phyloP scores from a whole-genome alignment of 1,139 yeast genomes.

The Sugiyamaella castrensis region DNA sequence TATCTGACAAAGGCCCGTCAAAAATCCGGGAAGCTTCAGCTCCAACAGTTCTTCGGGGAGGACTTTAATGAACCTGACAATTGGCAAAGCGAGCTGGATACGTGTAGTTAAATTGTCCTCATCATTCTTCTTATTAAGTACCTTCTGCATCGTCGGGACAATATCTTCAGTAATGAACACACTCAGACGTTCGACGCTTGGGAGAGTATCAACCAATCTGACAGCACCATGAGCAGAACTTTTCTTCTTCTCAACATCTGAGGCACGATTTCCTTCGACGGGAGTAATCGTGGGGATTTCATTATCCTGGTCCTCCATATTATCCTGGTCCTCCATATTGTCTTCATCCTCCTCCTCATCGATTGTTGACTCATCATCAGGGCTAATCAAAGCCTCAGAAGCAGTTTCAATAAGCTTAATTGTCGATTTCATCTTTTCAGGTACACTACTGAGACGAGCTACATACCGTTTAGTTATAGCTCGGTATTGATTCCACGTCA shows the following conservation, averaged over 20 bases:
- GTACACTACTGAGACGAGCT: constrained; percentile 50
- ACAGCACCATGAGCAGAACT: constrained; percentile 17
- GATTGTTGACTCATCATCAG: constrained; percentile 6
- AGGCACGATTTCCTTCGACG: constrained; percentile 13
- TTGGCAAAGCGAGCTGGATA: constrained; percentile 78
- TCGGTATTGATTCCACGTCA: constrained; percentile 78
- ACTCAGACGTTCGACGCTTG: constrained; percentile 45
- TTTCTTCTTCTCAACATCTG: neutral
- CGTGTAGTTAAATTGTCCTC: constrained; percentile 67
- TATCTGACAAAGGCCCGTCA: constrained; percentile 84
- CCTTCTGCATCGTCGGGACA: constrained; percentile 58
- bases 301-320: too few relatives aligned
- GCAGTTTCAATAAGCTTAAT: constrained; percentile 64
- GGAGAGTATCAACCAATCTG: constrained; percentile 33
- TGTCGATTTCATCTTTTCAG: constrained; percentile 54
- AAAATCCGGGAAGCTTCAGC: constrained; percentile 69
- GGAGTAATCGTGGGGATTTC: constrained; percentile 7
- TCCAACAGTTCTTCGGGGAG: constrained; percentile 57
- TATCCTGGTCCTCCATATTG: neutral
- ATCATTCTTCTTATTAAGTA: constrained; percentile 43
- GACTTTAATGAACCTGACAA: constrained; percentile 66
- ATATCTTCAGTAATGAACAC: constrained; percentile 39
- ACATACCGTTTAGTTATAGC: constrained; percentile 73
- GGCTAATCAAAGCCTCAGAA: constrained; percentile 48
- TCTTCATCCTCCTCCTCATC: constrained; percentile 19